A percentile compares a stretch with the other conserved stretches of the same genome.
phyloP scores from a whole-genome alignment of 2,329 filamentous ascomycete species.

The Penicillium sp. region DNA sequence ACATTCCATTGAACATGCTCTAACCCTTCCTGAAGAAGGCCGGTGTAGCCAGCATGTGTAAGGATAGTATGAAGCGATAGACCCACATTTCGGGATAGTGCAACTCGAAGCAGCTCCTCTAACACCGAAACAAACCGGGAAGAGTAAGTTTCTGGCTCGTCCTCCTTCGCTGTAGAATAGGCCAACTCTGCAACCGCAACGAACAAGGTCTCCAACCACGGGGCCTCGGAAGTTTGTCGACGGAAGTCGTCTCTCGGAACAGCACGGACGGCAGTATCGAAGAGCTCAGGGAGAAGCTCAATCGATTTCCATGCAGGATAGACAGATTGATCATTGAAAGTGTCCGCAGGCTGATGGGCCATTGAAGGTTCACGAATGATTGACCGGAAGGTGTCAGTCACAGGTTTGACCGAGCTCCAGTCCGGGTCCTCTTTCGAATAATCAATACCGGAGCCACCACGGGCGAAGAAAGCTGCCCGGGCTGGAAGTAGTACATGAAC shows the following conservation, averaged over 20 bases:
- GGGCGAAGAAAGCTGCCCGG: slow-evolving; percentile 42
- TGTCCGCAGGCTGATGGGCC: slow-evolving; percentile 5
- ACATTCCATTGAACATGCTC: slow-evolving; percentile 46
- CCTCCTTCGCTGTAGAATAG: slow-evolving; percentile 39
- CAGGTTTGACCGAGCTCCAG: slow-evolving; percentile 39
- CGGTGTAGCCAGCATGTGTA: slow-evolving; percentile 46
- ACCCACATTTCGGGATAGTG: slow-evolving; percentile 42
- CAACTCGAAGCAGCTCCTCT: slow-evolving; percentile 44
- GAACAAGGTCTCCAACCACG: slow-evolving; percentile 57
- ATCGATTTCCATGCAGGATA: slow-evolving; percentile 33
- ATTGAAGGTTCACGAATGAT: slow-evolving; percentile 35
- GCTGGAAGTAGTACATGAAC: slow-evolving; percentile 48
- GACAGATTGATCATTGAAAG: slow-evolving; percentile 16
- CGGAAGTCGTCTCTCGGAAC: slow-evolving; percentile 49
- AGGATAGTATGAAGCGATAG: slow-evolving; percentile 47
- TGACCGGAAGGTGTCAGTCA: slow-evolving; percentile 42
- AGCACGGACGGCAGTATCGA: slow-evolving; percentile 52
- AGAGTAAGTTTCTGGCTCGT: slow-evolving; percentile 29
- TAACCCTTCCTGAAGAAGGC: slow-evolving; percentile 39
- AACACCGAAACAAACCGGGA: slow-evolving; percentile 38
- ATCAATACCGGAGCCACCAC: slow-evolving; percentile 38
- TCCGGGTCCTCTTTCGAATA: slow-evolving; percentile 39
- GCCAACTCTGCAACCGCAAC: slow-evolving; percentile 45
- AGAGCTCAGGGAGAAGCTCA: slow-evolving; percentile 45
- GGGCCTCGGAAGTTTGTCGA: slow-evolving; percentile 50